Evolutionary conservation across 208 protist species (phyloP), one percentile per base, ranked within the genome.

Genomic region (Angomonas deanei): DNA sequence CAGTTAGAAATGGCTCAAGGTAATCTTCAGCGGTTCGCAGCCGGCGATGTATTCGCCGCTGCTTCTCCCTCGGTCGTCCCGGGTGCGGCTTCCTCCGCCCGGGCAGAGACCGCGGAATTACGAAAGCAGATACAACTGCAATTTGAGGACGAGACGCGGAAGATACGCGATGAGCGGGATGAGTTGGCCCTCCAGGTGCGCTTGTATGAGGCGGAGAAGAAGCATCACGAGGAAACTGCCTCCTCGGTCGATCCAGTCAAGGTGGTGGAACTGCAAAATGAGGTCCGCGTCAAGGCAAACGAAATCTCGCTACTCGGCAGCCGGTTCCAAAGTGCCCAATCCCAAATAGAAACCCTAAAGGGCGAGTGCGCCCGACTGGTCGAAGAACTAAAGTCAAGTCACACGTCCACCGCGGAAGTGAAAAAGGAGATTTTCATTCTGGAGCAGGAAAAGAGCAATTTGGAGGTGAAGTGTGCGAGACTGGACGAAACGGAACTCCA

Each of bases 281-380:
- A 92, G 56, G 53, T 82, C 24, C 69, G 76, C 13, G 64, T 79
- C n/a, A 82, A 82, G 54, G 55, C 73, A 21, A 77, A 64, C 36
- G 72, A 91, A 50, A 70, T 84, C 31, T 67, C 83, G 30, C 59
- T 89, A 4, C 61, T 95, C 19, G 70, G 74, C 39, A 84, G 78
- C 54, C 85, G 80, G 1, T 71, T 95, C 31, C 73, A 88, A 56
- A 56, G 62, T 13, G 67, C 84, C 2, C 79, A 95, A 56, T 63
- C 66, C 8, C 80, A 95, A 53, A 75, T 84, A 1, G 78, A 86
- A 38, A 85, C 80, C 19, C 64, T 92, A 13, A 88, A 88, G 64
- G 63, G 55, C 11, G 84, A 95, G 67, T 91, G 86, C 53, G 60
- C 30, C 3, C 78, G 82, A 13, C 77, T 95, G 13, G 67, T 93